Percentiles rank a stretch among this genome's conserved stretches.
These are phyloP conservation scores for Verticillium albo-atrum DNA, from an alignment of 2,329 filamentous ascomycete species.

Conservation along the genomic window DNA sequence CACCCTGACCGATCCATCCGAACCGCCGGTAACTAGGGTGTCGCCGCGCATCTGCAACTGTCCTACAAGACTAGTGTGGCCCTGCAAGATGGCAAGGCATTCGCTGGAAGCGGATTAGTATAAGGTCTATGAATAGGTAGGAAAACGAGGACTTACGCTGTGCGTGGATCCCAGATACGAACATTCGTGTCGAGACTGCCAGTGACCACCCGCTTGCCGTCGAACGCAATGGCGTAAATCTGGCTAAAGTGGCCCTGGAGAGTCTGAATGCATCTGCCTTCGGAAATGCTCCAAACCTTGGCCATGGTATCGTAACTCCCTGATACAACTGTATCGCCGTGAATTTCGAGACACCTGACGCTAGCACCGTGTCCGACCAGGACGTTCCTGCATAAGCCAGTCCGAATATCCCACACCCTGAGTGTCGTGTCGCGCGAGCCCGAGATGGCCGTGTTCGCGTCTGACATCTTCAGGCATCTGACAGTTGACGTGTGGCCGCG, in stretches of 20 bases:
- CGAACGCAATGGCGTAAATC: conserved; percentile 97
- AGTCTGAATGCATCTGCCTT: conserved; percentile 86
- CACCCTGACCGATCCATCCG: conserved; percentile 90
- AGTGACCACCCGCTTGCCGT: conserved; percentile 88
- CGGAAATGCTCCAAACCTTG: conserved; percentile 95
- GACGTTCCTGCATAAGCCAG: conserved; percentile 84
- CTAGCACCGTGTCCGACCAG: conserved; percentile 93
- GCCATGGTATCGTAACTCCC: conserved; percentile 97
- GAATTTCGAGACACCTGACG: conserved; percentile 90
- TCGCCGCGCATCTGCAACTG: conserved; percentile 94
- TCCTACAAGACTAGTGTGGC: conserved; percentile 93
- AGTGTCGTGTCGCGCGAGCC: conserved; percentile 93
- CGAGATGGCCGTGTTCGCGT: conserved; percentile 89
- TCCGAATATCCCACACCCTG: conserved; percentile 89
- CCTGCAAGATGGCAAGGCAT: conserved; percentile 88
- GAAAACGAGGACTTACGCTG: conserved; percentile 59
- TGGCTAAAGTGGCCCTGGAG: conserved; percentile 95
- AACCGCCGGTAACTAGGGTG: conserved; percentile 92
- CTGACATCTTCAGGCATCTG: conserved; percentile 95
- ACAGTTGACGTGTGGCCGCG: conserved; percentile 96
- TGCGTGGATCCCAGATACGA: conserved; percentile 89
- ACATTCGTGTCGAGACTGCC: conserved; percentile 96
- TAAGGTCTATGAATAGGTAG: conserved; percentile 1
- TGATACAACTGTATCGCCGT: conserved; percentile 95
- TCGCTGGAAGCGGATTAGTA: conserved; percentile 45